Conservation (phyloP, 306 rosid genomes). For the Sindora glabra region DNA sequence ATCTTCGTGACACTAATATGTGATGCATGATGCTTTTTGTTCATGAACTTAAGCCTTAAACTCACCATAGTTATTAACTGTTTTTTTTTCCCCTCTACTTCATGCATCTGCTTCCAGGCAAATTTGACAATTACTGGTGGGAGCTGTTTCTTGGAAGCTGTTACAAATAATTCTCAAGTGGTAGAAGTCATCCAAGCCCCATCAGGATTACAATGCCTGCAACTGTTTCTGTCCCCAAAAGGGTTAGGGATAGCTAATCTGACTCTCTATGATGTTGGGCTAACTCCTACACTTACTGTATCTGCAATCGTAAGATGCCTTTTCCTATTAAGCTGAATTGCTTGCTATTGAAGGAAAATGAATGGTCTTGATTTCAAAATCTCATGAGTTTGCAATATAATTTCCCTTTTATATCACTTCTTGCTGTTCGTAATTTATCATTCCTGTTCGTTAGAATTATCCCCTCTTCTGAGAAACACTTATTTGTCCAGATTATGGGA, state of each 20-base stretch:
- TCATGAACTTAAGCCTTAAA: not conserved
- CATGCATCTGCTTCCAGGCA: conserved; percentile 33
- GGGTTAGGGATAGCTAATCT: conserved; percentile 74
- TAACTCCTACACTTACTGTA: conserved; percentile 62
- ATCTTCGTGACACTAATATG: not conserved
- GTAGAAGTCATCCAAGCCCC: conserved; percentile 65
- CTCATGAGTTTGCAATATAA: not conserved
- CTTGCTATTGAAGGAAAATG: conserved; percentile 9
- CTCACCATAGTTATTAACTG: not conserved
- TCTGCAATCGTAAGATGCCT: conserved; percentile 62
- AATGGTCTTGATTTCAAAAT: not conserved
- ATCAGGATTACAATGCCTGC: conserved; percentile 52
- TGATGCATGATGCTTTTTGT: not conserved
- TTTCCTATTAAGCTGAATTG: conserved; percentile 5
- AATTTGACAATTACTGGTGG: conserved; percentile 80
- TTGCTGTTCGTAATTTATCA: not conserved
- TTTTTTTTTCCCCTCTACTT: conserved; percentile 3
- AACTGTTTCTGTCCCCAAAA: conserved; percentile 62
- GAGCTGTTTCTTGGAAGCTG: conserved; percentile 85
- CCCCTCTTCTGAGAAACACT: not conserved
- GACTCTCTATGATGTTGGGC: conserved; percentile 70
- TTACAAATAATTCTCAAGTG: conserved; percentile 67
- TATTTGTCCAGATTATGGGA: not conserved
- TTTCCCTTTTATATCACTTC: not conserved
- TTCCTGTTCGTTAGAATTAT: too few relatives aligned